Evolutionary conservation across 192 early-diverging fungal genomes (phyloP), one percentile per base, ranked within the genome.

Genomic region (Backusella liffmaniae): DNA sequence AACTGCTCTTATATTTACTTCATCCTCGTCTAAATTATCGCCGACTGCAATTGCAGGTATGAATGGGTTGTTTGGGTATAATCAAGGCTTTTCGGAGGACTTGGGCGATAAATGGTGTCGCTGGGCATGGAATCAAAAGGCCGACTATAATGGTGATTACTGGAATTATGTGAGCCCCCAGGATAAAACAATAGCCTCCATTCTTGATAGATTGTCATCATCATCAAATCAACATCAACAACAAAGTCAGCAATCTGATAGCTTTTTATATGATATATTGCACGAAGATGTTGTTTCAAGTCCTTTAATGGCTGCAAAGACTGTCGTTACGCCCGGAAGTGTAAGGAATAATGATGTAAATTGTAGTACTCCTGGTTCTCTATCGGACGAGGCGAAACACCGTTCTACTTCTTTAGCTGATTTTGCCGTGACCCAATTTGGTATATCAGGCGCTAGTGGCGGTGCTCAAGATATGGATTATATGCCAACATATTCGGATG

Each of bases 81-180:
- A 81, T 10, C 76, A 81, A 46, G 80, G 80, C 2, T 72, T 71
- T 9, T 74, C 71, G 15, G 80, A 81, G 16, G 76, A 77, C 9
- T 35, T 81, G 41, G 76, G 73, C 2, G 73, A 81, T 23, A 81
- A 81, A 59, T 81, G 76, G 72, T 66, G 39, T 74, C 67, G 80
- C 12, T 67, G 56, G 46, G 62, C 69, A 23, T 81, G 80, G 80
- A 65, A 30, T 32, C 67, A 77, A 6, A 76, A 70, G 12, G 44
- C 35, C 5, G 36, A 67, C 13, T 37, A n/a, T 5, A 51, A 26
- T 18, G 29, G 69, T 5, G 53, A 77, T 51, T 77, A 74, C 39
- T 81, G 80, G 80, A 42, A 69, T 1, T 81, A 74, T 29, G 69
- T 56, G 1, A 70, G 76, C 23, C 80, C 80, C 13, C 59, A 59